A percentile compares a stretch with the other conserved stretches of the same genome.
phyloP scores from a whole-genome alignment of 805 yeast species.

The Kazachstania martiniae region DNA sequence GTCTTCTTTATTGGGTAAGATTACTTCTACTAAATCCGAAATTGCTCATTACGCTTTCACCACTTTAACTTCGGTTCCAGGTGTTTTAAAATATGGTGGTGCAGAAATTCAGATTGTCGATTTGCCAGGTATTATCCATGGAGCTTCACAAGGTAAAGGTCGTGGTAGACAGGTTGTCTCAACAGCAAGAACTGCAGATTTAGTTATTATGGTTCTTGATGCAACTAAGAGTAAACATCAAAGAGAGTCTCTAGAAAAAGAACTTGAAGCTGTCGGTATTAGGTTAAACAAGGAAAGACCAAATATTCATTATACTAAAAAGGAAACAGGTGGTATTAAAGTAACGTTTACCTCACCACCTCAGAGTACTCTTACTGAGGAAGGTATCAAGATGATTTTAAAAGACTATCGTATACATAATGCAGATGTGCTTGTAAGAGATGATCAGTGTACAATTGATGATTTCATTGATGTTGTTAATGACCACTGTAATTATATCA shows the following conservation, averaged over 20 bases:
- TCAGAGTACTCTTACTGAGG: slow-evolving; percentile 60
- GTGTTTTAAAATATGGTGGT: slow-evolving; percentile 88
- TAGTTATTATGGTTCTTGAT: slow-evolving; percentile 86
- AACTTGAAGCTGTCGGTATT: slow-evolving; percentile 88
- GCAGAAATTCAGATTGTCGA: slow-evolving; percentile 97
- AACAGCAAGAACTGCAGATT: slow-evolving; percentile 89
- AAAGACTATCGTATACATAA: slow-evolving; percentile 85
- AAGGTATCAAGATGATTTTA: slow-evolving; percentile 61
- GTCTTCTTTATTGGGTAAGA: slow-evolving; percentile 77
- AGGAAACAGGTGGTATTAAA: slow-evolving; percentile 87
- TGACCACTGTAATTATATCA: slow-evolving; percentile 81
- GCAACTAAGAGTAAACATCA: slow-evolving; percentile 92
- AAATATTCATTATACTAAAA: slow-evolving; percentile 60
- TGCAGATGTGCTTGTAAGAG: slow-evolving; percentile 86
- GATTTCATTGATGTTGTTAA: slow-evolving; percentile 89
- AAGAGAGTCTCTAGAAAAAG: slow-evolving; percentile 74
- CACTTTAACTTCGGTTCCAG: slow-evolving; percentile 92
- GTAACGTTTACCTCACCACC: slow-evolving; percentile 76
- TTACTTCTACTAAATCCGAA: slow-evolving; percentile 89
- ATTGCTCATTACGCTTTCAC: slow-evolving; percentile 94
- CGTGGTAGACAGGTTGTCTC: slow-evolving; percentile 96
- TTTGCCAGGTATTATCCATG: slow-evolving; percentile 93
- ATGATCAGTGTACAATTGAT: slow-evolving; percentile 81
- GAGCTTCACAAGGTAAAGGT: slow-evolving; percentile 95
- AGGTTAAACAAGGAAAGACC: slow-evolving; percentile 77